Base-by-base conservation (phyloP, 345 rosid genomes). In the Heritiera littoralis region DNA sequence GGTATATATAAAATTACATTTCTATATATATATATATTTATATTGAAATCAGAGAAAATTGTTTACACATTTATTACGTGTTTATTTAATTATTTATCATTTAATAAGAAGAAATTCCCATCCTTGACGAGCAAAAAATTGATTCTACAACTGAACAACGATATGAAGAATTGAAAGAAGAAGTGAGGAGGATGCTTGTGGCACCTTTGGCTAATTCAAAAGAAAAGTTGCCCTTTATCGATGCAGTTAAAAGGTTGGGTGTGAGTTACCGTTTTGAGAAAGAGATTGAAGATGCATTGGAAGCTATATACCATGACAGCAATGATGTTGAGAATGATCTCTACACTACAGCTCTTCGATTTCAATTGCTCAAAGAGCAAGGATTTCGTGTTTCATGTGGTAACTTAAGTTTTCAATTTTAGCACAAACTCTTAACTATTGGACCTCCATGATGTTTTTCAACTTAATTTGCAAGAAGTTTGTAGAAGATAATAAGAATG, bases 171-270 rank as follows among this genome's bases (percentile, higher is more conserved):
- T 23, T 80, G 55, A 80, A 78, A 64, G 75, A 76, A 68, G 84
- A 79, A 49, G 79, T 86, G 32, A 77, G 64, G 64, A 78, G 45
- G 77, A 83, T 79, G 80, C 14, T 84, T 15, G 49, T n/a, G 55
- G 72, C 55, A 12, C 15, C 45, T 17, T 0, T 3, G 1, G 6
- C 59, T 58, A 45, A 76, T 32, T 56, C 40, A 20, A 61, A 45
- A 23, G 49, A 83, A 56, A 5, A 58, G 35, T 56, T 86, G 49
- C 52, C 20, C 74, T 15, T 70, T 18, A 82, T 86, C 3, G 87
- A 84, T 77, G 77, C 79, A 7, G 32, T 82, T 13, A 85, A 82
- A 65, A 72, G 81, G n/a, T 15, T 83, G 11, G 87, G 86, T 2
- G 79, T 83, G 20, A 58, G 59, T 7, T 85, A 83, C 52, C 79